These are phyloP conservation scores for Parietaria judaica DNA, from an alignment of 306 rosid genomes.

Conservation along the genomic window DNA sequence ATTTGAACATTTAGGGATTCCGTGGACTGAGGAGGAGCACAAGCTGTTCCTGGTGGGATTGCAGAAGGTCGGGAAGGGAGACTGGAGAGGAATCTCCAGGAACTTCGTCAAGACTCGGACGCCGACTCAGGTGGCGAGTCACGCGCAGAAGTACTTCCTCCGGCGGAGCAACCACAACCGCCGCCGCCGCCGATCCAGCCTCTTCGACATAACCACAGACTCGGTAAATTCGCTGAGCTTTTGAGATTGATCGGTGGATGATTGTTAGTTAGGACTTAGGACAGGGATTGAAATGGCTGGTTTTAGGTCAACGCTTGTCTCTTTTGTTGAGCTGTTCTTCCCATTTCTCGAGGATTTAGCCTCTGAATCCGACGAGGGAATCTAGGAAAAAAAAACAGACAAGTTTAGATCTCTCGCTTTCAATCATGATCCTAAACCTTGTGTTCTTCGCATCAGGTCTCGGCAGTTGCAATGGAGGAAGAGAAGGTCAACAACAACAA, in stretches of 20 bases:
- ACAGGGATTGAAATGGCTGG: not conserved
- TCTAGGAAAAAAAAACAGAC: not conserved
- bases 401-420: not conserved
- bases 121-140: slow-evolving; percentile 97
- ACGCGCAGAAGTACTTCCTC: slow-evolving; percentile 95
- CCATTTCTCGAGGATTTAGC: not conserved
- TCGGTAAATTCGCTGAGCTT: slow-evolving; percentile 32
- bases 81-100: slow-evolving; percentile 97
- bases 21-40: slow-evolving; percentile 99
- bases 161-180: slow-evolving; percentile 87
- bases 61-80: slow-evolving; percentile 95
- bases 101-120: slow-evolving; percentile 96
- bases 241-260: not conserved
- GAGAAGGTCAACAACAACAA: slow-evolving; percentile 31
- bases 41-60: slow-evolving; percentile 83
- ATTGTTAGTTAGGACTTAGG: no score
- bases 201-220: slow-evolving; percentile 93
- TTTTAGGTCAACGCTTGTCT: not conserved
- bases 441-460: slow-evolving; percentile 39
- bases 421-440: not conserved
- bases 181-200: slow-evolving; percentile 99
- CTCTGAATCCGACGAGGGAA: no score
- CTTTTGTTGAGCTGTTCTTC: not conserved
- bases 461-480: slow-evolving; percentile 62
- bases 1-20: slow-evolving; percentile 52